Evolutionary conservation across 345 rosid species (phyloP), one percentile per base, ranked within the genome.

Genomic region (Erucastrum elatum): DNA sequence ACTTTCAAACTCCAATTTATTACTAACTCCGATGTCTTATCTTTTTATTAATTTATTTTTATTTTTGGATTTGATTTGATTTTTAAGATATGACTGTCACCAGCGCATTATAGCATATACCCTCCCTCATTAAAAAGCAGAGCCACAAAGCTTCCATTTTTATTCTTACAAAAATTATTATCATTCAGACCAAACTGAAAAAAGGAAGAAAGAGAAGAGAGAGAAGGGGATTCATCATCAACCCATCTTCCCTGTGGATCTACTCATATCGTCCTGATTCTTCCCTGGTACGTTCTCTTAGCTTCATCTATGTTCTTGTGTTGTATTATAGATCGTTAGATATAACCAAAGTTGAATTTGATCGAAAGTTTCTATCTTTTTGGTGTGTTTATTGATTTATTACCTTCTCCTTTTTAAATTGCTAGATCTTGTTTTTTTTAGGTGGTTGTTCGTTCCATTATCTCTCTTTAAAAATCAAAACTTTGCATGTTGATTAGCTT

Each of bases 1-100:
- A 75, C 76, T 75, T 80, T 80, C 82, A 79, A 79, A 79, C 82
- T 79, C 82, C 55, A 34, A 73, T 66, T 73, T 73, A 79, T 49
- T 49, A 49, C 82, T 68, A 67, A 79, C 74, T 79, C 78, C 78
- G 10, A 78, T 72, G 77, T 31, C 77, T 49, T 49, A 30, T 70
- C 44, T 46, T 39, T 39, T 2, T 55, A 15, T 44, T 72, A 5
- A 6, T 15, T 12, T 3, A 12, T 11, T 41, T 49, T 46, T 21
- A 5, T 13, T 58, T 37, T 66, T 49, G 34, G 11, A 30, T 77
- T 39, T 77, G 6, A 58, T 41, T 60, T 49, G 56, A 49, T 49
- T 49, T 46, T 73, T 73, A 73, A 62, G 64, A 78, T 72, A 73
- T 72, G 74, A 79, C 82, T 79, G 77, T 79, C 74, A 79, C 77